Evolutionary conservation across 345 rosid genomes (phyloP), one percentile per base, ranked within the genome.

Genomic region (Tarenaya hassleriana): DNA sequence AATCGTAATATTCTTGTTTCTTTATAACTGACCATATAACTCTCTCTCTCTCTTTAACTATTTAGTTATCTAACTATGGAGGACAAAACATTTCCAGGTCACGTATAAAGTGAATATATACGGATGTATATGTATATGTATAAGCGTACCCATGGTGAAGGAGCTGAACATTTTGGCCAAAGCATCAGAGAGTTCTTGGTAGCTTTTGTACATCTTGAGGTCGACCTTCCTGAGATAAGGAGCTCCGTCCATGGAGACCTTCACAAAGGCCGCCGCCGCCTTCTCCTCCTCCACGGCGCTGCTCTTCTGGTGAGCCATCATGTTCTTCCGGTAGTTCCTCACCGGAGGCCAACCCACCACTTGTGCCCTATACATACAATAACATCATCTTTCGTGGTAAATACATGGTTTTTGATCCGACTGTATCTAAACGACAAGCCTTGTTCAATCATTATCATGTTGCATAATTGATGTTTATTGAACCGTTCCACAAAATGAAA

Each of bases 331-430:
- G 74, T 63, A 86, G 10, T 88, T 75, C 35, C 95, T 60, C 12
- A 86, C 84, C 4, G 95, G 95, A 38, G 95, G 95, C 95, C 95
- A 85, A 24, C 95, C 95, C 65, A 85, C 89, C 16, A 85, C 89
- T 67, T 82, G 95, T 53, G 87, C 69, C 82, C 95, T 85, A n/a
- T n/a, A n/a, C n/a, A n/a, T n/a, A 73, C 56, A 58, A 63, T 56
- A 27, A 18, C 27, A n/a, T n/a, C n/a, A n/a, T n/a, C n/a, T n/a
- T n/a, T n/a, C n/a, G n/a, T n/a, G n/a, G 19, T 16, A 41, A 19
- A 5, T 0, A 40, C 55, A 17, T 2, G 12, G 14, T 5, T 2
- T 42, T 17, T 11, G n/a, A n/a, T n/a, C n/a, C n/a, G n/a, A n/a
- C n/a, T n/a, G n/a, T n/a, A n/a, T n/a, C n/a, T n/a, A n/a, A n/a